Conservation (phyloP, 495 filamentous ascomycete genomes). For the Neurospora sp. region DNA sequence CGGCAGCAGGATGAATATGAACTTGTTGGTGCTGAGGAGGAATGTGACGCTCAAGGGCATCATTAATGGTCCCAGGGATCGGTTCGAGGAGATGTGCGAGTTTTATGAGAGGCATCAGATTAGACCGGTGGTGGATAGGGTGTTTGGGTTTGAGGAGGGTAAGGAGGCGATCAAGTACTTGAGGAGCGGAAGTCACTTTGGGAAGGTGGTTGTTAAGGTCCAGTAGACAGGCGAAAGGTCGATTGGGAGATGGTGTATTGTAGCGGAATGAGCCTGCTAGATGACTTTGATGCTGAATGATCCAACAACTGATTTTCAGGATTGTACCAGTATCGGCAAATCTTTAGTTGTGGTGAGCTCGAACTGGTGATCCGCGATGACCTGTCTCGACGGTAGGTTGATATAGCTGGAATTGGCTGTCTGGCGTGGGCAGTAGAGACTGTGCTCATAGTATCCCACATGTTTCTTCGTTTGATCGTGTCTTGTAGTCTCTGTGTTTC, state of each 20-base stretch:
- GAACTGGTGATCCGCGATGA: background rate
- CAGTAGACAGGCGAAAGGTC: background rate
- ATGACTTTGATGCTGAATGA: too few species aligned
- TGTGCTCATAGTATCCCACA: background rate
- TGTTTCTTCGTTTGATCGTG: background rate
- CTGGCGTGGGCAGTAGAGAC: background rate
- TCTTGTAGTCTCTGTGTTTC: background rate
- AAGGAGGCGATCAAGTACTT: background rate
- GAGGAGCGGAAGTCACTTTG: background rate
- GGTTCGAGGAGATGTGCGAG: constrained; percentile 25
- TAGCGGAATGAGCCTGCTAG: too few species aligned
- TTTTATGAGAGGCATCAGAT: constrained; percentile 26
- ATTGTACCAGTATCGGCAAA: background rate
- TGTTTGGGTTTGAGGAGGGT: constrained; percentile 22
- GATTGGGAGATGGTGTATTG: too few species aligned
- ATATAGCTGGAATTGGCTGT: background rate
- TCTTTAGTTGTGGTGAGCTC: too few species aligned
- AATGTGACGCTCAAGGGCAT: constrained; percentile 30
- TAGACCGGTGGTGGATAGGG: constrained; percentile 23
- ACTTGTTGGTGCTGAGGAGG: constrained; percentile 26
- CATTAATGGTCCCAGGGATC: constrained; percentile 23
- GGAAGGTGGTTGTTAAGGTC: background rate
- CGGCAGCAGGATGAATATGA: constrained; percentile 28
- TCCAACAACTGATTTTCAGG: too few species aligned
- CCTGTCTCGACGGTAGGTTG: too few species aligned